These are phyloP conservation scores for Elaeis guineensis DNA, from an alignment of 176 grass and related monocot species.

Conservation along the genomic window DNA sequence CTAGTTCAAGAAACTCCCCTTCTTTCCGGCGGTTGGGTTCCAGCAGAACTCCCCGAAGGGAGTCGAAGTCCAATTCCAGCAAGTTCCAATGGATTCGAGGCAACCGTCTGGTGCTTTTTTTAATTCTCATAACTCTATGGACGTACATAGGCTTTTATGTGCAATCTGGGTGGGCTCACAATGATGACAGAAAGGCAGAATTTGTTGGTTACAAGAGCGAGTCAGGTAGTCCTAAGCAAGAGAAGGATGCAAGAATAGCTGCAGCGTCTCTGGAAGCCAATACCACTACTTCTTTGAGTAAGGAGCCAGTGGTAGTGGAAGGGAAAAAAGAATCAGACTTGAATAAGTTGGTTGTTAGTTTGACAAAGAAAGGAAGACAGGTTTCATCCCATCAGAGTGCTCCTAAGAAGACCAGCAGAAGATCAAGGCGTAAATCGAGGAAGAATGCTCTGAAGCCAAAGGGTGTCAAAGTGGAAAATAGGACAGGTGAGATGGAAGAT, in stretches of 20 bases:
- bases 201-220: slow-evolving; percentile 15
- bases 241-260: slow-evolving; percentile 8
- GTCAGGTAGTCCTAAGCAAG: slow-evolving; percentile 12
- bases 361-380: slow-evolving; percentile 6
- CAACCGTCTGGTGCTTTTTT: slow-evolving; percentile 28
- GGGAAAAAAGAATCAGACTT: slow-evolving; percentile 14
- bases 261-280: slow-evolving; percentile 10
- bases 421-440: slow-evolving; percentile 6
- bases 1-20: slow-evolving; percentile 18
- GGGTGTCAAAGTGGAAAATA: slow-evolving; percentile 6
- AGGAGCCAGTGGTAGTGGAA: slow-evolving; percentile 4
- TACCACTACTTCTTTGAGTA: slow-evolving; percentile 10
- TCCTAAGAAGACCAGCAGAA: slow-evolving; percentile 13
- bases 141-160: slow-evolving; percentile 43
- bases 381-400: slow-evolving; percentile 1
- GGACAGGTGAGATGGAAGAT: slow-evolving; percentile 25
- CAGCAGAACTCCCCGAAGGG: slow-evolving; percentile 18
- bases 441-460: slow-evolving; percentile 1
- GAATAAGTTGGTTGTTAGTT: slow-evolving; percentile 15
- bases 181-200: slow-evolving; percentile 12
- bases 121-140: slow-evolving; percentile 41
- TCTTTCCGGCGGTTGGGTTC: slow-evolving; percentile 9
- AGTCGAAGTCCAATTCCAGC: slow-evolving; percentile 10
- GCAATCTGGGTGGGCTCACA: slow-evolving; percentile 47
- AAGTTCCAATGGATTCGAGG: slow-evolving; percentile 17